Evolutionary conservation across 176 grass and related monocot genomes (phyloP).

Genomic region (Triticum aestivum): DNA sequence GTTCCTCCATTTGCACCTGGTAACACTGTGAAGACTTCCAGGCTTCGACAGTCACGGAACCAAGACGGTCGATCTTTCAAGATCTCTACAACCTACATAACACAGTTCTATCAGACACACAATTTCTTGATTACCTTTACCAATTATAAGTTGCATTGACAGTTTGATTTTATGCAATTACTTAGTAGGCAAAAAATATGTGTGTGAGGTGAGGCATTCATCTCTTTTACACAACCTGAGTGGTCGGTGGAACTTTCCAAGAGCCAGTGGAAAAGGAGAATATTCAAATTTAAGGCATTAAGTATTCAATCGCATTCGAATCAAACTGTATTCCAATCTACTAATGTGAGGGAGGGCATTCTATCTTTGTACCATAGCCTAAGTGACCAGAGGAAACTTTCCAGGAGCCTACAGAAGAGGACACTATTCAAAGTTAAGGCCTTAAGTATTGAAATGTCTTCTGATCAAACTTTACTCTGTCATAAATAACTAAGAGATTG

Average conservation of each 20-base stretch:
- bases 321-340: neutral
- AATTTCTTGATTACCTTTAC: neutral
- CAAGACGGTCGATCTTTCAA: conserved; percentile 92
- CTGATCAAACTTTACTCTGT: neutral
- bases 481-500: neutral
- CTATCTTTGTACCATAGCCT: neutral
- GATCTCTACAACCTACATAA: conserved; percentile 75
- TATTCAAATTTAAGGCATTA: neutral
- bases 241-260: neutral
- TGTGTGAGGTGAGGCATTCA: neutral
- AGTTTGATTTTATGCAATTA: neutral
- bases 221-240: neutral
- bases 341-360: neutral
- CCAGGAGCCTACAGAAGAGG: neutral
- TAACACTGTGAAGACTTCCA: conserved; percentile 85
- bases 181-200: neutral
- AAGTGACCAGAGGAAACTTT: neutral
- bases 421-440: neutral
- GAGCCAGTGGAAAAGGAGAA: neutral
- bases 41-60: conserved; percentile 90
- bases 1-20: conserved; percentile 94
- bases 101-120: conserved; percentile 30
- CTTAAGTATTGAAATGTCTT: neutral
- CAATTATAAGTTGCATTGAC: neutral
- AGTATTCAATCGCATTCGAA: neutral